A percentile compares a stretch with the other conserved stretches of the same genome.
These are phyloP conservation scores for Casaregolazyma suthepensis DNA, from an alignment of 1,139 yeast genomes.

Conservation along the genomic window DNA sequence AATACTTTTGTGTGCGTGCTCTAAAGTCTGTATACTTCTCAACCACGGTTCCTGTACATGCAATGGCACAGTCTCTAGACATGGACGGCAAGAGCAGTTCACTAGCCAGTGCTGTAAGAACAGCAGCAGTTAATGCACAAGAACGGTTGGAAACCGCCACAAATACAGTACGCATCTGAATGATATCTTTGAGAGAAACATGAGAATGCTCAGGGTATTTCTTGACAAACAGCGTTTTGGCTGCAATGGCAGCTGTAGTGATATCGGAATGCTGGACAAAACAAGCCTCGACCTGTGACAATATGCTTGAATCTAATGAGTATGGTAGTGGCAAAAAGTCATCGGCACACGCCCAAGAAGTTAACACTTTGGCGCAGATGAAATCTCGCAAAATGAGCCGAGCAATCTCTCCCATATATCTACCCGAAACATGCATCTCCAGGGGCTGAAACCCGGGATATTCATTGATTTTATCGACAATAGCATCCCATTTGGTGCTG, in stretches of 20 bases:
- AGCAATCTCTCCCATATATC: conserved; percentile 80
- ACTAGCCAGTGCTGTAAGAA: conserved; percentile 46
- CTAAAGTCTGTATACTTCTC: conserved; percentile 82
- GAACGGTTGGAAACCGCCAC: conserved; percentile 72
- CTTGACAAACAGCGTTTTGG: conserved; percentile 18
- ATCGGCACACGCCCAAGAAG: conserved; percentile 38
- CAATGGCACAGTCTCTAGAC: conserved; percentile 41
- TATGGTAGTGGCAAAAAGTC: conserved; percentile 22
- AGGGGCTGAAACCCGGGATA: conserved; percentile 79
- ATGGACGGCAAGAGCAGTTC: conserved; percentile 10
- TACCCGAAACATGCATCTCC: conserved; percentile 81
- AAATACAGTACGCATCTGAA: conserved; percentile 56
- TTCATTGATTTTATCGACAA: conserved; percentile 58
- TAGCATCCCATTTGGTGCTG: conserved; percentile 61
- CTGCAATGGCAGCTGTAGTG: conserved; percentile 16
- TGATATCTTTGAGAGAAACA: conserved; percentile 18
- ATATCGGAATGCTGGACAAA: conserved; percentile 13
- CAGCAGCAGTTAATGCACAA: conserved; percentile 75
- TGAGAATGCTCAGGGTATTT: conserved; percentile 18
- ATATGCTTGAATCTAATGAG: conserved; percentile 24
- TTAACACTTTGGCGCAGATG: conserved; percentile 49
- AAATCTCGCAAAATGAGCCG: conserved; percentile 64
- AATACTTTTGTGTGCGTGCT: conserved; percentile 37
- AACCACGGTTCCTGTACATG: conserved; percentile 84
- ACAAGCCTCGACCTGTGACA: conserved; percentile 27